phyloP scores from a whole-genome alignment of 2,329 filamentous ascomycete species.

The Bipolaris oryzae region DNA sequence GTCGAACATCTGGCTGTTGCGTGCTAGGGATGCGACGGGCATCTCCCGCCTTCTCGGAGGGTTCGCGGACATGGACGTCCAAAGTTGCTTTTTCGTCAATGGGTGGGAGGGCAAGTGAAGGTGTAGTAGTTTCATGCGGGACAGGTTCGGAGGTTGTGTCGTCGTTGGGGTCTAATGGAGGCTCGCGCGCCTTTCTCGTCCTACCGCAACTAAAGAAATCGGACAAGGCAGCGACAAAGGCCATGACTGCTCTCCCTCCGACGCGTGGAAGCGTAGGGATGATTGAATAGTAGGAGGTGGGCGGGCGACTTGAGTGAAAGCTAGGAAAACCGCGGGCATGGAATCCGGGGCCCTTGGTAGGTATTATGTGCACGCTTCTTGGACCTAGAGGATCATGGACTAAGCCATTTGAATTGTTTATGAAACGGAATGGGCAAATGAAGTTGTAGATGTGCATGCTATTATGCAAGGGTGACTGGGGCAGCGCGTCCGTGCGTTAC shows the following conservation, averaged over 20 bases:
- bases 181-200: conserved; percentile 13
- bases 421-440: conserved; percentile 14
- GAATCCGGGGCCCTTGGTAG: conserved; percentile 1
- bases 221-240: conserved; percentile 12
- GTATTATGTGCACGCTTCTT: conserved; percentile 11
- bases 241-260: conserved; percentile 15
- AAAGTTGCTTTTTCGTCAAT: conserved; percentile 5
- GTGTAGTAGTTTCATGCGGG: conserved; percentile 8
- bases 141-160: conserved; percentile 6
- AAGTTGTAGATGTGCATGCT: conserved; percentile 7
- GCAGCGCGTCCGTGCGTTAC: conserved; percentile 9
- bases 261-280: conserved; percentile 6
- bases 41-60: neutral
- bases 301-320: conserved; percentile 7
- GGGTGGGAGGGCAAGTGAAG: neutral
- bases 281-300: conserved; percentile 5
- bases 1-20: neutral
- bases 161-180: conserved; percentile 3
- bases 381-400: neutral
- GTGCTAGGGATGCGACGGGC: neutral
- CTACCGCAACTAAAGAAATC: conserved; percentile 17
- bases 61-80: neutral
- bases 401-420: conserved; percentile 7
- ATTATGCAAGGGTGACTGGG: neutral
- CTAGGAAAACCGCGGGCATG: conserved; percentile 4